Evolutionary conservation across 164 flowering plant species (phyloP).

Genomic region (Vitis rotundifolia): DNA sequence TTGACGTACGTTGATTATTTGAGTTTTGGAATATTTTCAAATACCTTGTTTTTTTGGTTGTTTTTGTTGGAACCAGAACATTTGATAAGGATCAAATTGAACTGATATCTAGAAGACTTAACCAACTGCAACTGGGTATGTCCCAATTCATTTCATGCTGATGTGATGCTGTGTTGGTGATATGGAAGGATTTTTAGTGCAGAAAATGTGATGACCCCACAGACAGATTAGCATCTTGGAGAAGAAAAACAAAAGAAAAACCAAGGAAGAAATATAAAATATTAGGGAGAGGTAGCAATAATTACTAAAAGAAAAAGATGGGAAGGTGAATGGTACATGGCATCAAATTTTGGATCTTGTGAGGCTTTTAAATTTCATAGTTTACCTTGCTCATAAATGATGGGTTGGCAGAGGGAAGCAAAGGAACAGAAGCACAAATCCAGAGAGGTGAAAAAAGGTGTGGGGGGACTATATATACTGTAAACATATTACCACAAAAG

Average conservation of each 20-base stretch:
- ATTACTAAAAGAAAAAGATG: slow-evolving; percentile 15
- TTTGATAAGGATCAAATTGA: too few species aligned
- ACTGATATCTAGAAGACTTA: too few species aligned
- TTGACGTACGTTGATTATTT: too few species aligned
- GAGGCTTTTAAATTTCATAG: slow-evolving; percentile 1
- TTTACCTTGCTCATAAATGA: slow-evolving; percentile 4
- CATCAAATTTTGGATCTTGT: slow-evolving; percentile 28
- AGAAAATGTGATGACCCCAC: slow-evolving; percentile 1
- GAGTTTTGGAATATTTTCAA: too few species aligned
- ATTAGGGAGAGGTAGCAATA: slow-evolving; percentile 11
- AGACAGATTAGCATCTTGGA: not conserved
- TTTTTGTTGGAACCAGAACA: too few species aligned
- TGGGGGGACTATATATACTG: not conserved
- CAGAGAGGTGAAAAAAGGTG: slow-evolving; percentile 3
- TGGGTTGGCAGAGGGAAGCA: not conserved
- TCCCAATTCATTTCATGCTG: not conserved
- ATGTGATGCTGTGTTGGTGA: not conserved
- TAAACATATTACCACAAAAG: not conserved
- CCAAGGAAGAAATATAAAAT: not conserved
- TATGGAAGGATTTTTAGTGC: not conserved
- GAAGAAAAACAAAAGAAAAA: not conserved
- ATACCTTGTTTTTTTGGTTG: too few species aligned
- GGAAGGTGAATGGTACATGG: slow-evolving; percentile 16
- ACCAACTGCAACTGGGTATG: not conserved
- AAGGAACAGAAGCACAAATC: slow-evolving; percentile 4